Percentiles rank a stretch among this genome's conserved stretches.
Evolutionary conservation across 2,329 filamentous ascomycete species (phyloP).

Genomic region (Phyllosticta capitalensis): DNA sequence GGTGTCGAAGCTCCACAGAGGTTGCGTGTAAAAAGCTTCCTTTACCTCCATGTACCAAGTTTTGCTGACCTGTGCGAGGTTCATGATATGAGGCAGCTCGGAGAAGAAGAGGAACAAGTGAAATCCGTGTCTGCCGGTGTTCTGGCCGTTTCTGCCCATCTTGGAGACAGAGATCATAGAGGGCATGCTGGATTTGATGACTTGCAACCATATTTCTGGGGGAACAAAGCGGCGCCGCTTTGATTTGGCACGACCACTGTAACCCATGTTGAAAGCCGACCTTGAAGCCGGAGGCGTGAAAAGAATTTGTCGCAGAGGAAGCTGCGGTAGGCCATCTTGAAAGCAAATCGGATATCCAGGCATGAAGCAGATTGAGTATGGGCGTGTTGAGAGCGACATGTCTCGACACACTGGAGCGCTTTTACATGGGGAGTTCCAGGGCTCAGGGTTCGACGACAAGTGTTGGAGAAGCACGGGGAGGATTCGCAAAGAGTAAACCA

Average conservation of each 20-base stretch:
- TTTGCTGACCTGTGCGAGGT: neutral
- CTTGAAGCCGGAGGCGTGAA: neutral
- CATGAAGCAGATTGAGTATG: neutral
- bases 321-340: neutral
- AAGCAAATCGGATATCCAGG: neutral
- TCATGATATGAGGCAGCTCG: neutral
- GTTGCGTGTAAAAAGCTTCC: neutral
- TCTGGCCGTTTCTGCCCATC: neutral
- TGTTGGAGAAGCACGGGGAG: too few species aligned
- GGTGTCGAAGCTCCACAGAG: neutral
- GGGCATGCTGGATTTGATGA: neutral
- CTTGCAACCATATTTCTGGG: neutral
- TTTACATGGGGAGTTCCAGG: too few species aligned
- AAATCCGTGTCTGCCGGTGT: neutral
- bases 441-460: too few species aligned
- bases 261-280: neutral
- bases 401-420: neutral
- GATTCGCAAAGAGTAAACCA: too few species aligned
- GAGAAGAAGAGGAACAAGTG: neutral
- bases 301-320: neutral
- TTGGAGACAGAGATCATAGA: neutral
- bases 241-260: neutral
- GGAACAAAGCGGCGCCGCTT: neutral
- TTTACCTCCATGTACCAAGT: neutral
- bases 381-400: neutral